Conservation (phyloP, 345 rosid species). For the Eucalyptus caleyi region DNA sequence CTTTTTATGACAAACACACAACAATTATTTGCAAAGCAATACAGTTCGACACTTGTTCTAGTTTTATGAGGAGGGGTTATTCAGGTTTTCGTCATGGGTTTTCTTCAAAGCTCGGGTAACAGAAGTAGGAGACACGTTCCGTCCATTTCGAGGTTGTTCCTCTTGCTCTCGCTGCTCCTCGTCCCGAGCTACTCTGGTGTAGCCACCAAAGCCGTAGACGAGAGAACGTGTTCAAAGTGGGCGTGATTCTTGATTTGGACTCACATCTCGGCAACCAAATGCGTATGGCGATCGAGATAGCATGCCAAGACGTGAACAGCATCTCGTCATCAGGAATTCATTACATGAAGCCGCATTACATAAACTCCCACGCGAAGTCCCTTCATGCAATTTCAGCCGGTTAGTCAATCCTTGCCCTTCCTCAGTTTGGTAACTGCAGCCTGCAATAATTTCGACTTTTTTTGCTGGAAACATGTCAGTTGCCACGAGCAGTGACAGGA, state of each 20-base stretch:
- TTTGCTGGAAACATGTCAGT: not conserved
- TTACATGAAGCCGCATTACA: not conserved
- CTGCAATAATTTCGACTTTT: not conserved
- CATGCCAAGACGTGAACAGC: slow-evolving; percentile 13
- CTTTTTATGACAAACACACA: not conserved
- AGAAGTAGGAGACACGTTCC: not conserved
- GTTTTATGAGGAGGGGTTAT: not conserved
- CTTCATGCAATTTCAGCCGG: not conserved
- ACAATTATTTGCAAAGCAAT: not conserved
- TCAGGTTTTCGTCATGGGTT: not conserved
- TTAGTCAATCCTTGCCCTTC: not conserved
- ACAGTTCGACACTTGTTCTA: not conserved
- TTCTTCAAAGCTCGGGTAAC: not conserved
- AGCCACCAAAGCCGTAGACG: not conserved
- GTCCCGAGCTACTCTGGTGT: not conserved
- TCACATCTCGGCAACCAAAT: slow-evolving; percentile 16
- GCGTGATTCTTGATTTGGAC: slow-evolving; percentile 9
- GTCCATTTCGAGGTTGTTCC: not conserved
- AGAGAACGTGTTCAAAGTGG: slow-evolving; percentile 4
- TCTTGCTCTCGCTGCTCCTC: not conserved
- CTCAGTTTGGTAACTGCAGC: not conserved
- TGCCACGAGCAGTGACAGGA: not conserved
- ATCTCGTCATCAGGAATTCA: not conserved
- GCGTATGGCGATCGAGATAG: slow-evolving; percentile 28
- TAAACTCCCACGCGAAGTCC: not conserved